These are phyloP conservation scores for Suillus sp. DNA, from an alignment of 768 basidiomycete species.

Conservation along the genomic window DNA sequence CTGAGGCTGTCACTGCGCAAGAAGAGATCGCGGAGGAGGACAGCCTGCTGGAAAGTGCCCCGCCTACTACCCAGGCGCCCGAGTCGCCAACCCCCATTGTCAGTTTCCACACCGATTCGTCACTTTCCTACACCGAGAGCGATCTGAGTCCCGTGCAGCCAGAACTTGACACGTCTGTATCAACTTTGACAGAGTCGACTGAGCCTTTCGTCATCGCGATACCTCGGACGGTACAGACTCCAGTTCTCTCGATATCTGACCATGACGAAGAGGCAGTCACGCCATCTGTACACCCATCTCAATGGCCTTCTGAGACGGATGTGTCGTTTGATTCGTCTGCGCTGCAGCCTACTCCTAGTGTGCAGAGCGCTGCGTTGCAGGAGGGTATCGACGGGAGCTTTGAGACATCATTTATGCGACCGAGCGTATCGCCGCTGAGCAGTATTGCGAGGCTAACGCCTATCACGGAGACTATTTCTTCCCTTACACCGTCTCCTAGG, in stretches of 20 bases:
- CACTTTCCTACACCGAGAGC: conserved; percentile 6
- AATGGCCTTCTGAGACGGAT: conserved; percentile 68
- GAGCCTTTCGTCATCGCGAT: conserved; percentile 30
- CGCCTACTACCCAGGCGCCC: background rate
- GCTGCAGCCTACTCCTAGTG: conserved; percentile 70
- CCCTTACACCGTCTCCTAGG: conserved; percentile 18
- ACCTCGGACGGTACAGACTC: conserved; percentile 27
- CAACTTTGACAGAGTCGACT: conserved; percentile 47
- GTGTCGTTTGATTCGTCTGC: conserved; percentile 76
- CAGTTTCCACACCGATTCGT: conserved; percentile 1
- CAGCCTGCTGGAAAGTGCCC: conserved; percentile 1
- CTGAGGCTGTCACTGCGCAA: conserved; percentile 18
- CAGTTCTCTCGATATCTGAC: background rate
- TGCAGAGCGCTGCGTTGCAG: conserved; percentile 49
- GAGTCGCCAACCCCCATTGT: background rate
- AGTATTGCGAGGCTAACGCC: conserved; percentile 37
- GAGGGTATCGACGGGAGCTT: conserved; percentile 67
- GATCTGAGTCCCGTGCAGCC: conserved; percentile 21
- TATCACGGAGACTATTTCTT: conserved; percentile 36
- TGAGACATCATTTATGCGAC: conserved; percentile 74
- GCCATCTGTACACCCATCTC: conserved; percentile 42
- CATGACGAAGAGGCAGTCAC: conserved; percentile 31
- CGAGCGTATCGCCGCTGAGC: conserved; percentile 47
- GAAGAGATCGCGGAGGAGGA: conserved; percentile 6
- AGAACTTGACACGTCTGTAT: conserved; percentile 23